phyloP scores from a whole-genome alignment of 2,329 filamentous ascomycete genomes.

The Cladorrhinum sp. region DNA sequence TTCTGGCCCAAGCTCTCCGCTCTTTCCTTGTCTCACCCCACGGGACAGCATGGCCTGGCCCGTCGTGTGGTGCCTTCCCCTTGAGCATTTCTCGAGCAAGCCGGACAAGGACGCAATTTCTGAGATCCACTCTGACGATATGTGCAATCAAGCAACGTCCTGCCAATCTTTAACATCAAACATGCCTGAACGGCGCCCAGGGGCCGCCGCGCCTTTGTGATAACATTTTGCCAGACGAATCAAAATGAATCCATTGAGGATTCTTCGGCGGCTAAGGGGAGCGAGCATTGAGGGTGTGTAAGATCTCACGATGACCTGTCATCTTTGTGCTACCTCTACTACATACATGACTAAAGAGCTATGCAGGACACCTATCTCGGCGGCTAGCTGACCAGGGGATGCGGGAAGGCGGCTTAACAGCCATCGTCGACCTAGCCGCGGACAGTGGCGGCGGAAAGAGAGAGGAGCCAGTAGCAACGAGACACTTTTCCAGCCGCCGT shows the following conservation, averaged over 20 bases:
- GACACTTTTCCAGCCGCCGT: not conserved
- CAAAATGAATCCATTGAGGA: not conserved
- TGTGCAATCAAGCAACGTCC: not conserved
- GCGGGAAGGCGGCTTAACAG: no score
- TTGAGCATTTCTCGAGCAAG: no score
- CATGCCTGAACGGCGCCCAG: not conserved
- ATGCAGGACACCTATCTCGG: not conserved
- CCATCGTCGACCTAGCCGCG: not conserved
- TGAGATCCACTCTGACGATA: no score
- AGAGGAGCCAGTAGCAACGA: not conserved
- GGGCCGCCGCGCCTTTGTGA: not conserved
- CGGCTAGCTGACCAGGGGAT: not conserved
- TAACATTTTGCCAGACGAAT: not conserved
- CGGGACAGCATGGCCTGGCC: no score
- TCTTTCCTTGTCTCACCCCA: no score
- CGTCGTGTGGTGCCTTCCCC: no score
- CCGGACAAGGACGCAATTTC: no score
- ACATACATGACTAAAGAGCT: not conserved
- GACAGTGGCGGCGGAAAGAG: not conserved
- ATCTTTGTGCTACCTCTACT: not conserved
- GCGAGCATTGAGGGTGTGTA: not conserved
- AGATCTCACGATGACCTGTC: not conserved
- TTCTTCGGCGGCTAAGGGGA: not conserved
- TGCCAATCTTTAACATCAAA: no score
- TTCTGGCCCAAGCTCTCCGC: no score